These are phyloP conservation scores for Pichia sp. DNA, from an alignment of 1,139 yeast genomes.

Conservation along the genomic window DNA sequence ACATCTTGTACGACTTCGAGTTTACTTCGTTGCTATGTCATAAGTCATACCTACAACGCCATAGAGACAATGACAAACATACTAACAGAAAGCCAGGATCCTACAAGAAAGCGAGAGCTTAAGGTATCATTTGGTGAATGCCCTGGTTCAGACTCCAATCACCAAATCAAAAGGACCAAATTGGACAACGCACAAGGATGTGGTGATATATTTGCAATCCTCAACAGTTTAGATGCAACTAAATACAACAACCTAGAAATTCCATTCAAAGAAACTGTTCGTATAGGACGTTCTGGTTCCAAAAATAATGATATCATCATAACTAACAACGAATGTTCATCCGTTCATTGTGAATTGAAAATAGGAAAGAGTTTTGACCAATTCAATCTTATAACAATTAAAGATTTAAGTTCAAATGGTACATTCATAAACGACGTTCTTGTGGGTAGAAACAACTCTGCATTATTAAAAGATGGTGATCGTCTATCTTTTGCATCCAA, in stretches of 20 bases:
- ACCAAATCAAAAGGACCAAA: neutral
- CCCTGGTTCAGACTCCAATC: neutral
- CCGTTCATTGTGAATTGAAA: constrained; percentile 56
- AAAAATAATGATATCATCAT: constrained; percentile 54
- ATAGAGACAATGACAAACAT: neutral
- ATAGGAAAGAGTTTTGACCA: constrained; percentile 32
- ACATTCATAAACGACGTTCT: constrained; percentile 59
- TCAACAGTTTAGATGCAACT: constrained; percentile 8
- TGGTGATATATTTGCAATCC: constrained; percentile 6
- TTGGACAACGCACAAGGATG: neutral
- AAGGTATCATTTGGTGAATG: constrained; percentile 8
- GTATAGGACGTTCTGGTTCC: constrained; percentile 57
- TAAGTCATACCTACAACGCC: too few relatives aligned
- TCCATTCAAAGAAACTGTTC: constrained; percentile 7
- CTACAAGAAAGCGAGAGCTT: constrained; percentile 4
- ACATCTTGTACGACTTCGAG: neutral
- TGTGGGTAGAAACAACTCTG: constrained; percentile 48
- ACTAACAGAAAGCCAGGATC: neutral
- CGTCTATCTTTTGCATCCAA: constrained; percentile 60
- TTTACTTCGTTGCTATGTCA: too few relatives aligned
- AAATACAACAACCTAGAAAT: constrained; percentile 8
- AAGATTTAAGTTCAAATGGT: constrained; percentile 68
- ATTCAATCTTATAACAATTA: constrained; percentile 44
- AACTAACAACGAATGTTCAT: constrained; percentile 61
- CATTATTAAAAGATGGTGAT: constrained; percentile 62